Percentiles rank a stretch among this genome's conserved stretches.
These are phyloP conservation scores for Stellera chamaejasme DNA, from an alignment of 345 rosid species.

Conservation along the genomic window DNA sequence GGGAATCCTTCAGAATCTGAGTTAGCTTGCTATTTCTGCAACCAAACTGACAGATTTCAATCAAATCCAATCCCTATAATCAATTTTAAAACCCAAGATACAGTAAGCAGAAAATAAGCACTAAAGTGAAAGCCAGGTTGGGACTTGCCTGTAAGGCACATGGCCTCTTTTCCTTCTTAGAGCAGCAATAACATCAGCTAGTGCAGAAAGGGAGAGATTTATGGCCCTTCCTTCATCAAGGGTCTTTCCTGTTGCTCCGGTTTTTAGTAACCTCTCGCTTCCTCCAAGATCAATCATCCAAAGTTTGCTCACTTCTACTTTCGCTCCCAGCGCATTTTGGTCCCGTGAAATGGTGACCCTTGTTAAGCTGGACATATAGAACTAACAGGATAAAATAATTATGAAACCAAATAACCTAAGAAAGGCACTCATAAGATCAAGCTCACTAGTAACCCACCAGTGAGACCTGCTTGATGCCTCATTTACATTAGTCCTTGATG, in stretches of 20 bases:
- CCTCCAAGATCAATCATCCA: constrained; percentile 99
- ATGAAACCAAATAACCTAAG: constrained; percentile 23
- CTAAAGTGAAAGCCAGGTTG: constrained; percentile 13
- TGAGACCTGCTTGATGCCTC: constrained; percentile 92
- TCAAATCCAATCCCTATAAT: too few relatives aligned
- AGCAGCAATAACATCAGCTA: constrained; percentile 93
- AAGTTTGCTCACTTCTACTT: constrained; percentile 66
- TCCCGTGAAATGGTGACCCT: constrained; percentile 62
- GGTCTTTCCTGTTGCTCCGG: constrained; percentile 77
- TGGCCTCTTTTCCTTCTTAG: constrained; percentile 75
- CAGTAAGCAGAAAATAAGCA: not conserved
- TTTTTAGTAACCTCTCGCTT: constrained; percentile 79
- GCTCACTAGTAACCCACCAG: constrained; percentile 50
- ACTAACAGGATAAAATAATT: constrained; percentile 49
- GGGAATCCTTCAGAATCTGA: constrained; percentile 90
- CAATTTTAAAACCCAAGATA: too few relatives aligned
- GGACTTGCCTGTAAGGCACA: constrained; percentile 85
- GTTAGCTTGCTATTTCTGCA: constrained; percentile 98
- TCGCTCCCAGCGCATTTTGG: constrained; percentile 45
- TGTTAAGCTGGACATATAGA: constrained; percentile 66
- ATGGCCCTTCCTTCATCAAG: constrained; percentile 86
- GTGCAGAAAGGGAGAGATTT: constrained; percentile 90
- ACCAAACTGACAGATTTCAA: constrained; percentile 10
- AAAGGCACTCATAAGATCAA: constrained; percentile 6
- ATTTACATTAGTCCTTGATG: constrained; percentile 82